phyloP scores from a whole-genome alignment of 2,329 filamentous ascomycete species.

The Xylaria sp. region DNA sequence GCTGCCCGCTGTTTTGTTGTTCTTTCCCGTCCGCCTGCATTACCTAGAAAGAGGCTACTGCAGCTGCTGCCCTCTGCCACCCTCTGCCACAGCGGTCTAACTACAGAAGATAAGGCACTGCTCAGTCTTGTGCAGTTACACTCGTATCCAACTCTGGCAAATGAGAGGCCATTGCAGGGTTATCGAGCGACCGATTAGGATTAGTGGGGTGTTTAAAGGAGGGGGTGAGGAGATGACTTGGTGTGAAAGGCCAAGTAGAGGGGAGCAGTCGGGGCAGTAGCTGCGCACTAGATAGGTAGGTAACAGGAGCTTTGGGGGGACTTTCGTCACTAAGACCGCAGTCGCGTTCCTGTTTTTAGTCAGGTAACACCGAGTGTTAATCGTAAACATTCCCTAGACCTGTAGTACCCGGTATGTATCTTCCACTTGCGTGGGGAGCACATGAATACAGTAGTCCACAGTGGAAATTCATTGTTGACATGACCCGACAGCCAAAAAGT shows the following conservation, averaged over 20 bases:
- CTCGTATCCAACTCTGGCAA: slow-evolving; percentile 27
- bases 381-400: not conserved
- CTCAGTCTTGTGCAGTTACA: slow-evolving; percentile 36
- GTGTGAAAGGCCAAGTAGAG: not conserved
- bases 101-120: slow-evolving; percentile 9
- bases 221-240: slow-evolving; percentile 21
- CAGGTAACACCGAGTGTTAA: not conserved
- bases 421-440: no score
- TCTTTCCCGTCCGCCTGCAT: slow-evolving; percentile 1
- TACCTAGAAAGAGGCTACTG: slow-evolving; percentile 9
- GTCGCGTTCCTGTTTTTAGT: not conserved
- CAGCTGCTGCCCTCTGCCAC: not conserved
- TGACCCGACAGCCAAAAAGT: no score
- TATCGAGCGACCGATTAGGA: slow-evolving; percentile 19
- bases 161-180: slow-evolving; percentile 26
- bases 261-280: not conserved
- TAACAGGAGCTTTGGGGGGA: not conserved
- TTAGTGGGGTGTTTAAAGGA: slow-evolving; percentile 19
- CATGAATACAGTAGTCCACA: no score
- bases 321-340: no score
- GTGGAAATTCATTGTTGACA: not conserved
- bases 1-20: slow-evolving; percentile 2
- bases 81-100: slow-evolving; percentile 1
- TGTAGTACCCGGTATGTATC: no score
- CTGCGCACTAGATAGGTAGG: not conserved